Base-by-base conservation (phyloP, 139 green algal genomes). In the Chlamydomonas asymmetrica region DNA sequence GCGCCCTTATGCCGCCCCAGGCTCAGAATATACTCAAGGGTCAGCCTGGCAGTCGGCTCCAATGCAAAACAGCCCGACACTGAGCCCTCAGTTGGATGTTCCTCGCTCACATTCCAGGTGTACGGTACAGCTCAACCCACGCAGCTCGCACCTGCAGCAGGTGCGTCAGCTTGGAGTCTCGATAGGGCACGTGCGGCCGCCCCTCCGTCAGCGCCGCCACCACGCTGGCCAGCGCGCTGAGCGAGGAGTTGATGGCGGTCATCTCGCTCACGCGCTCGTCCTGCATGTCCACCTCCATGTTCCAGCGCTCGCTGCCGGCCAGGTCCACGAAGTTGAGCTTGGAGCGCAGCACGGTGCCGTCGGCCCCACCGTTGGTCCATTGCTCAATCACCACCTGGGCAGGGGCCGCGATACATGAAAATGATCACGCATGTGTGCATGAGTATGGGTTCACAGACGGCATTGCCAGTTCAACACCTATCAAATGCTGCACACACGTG, bases 301-400 rank as follows among this genome's bases (percentile, higher is more conserved):
- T 86, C 85, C 85, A 92, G n/a, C 86, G 69, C 82, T 94, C 79
- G 22, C 39, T 80, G 63, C 89, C 91, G 20, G 94, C 94, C 52
- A 98, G 82, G 78, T 98, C 95, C 31, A 98, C 94, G 41, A 98
- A 89, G 84, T 97, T 95, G 45, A 98, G 88, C 74, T 93, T 93
- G 73, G 68, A 83, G 66, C 85, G 79, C 34, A 89, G 45, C 34
- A 91, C 74, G 29, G 59, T 70, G 60, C 61, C 71, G 71, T 70
- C 71, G 2, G 71, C 75, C 27, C 66, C 75, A 5, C 57, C 66
- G 45, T 66, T 41, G 18, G 73, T 57, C 54, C 75, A 83, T 79
- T 88, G 83, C 68, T 88, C 83, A 2, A 88, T 60, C 25, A 80
- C 65, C 7, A 87, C 60, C n/a, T n/a, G n/a, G n/a, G n/a, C n/a